A percentile compares a stretch with the other conserved stretches of the same genome.
These are phyloP conservation scores for Clathrospora elynae DNA, from an alignment of 2,329 filamentous ascomycete genomes.

Conservation along the genomic window DNA sequence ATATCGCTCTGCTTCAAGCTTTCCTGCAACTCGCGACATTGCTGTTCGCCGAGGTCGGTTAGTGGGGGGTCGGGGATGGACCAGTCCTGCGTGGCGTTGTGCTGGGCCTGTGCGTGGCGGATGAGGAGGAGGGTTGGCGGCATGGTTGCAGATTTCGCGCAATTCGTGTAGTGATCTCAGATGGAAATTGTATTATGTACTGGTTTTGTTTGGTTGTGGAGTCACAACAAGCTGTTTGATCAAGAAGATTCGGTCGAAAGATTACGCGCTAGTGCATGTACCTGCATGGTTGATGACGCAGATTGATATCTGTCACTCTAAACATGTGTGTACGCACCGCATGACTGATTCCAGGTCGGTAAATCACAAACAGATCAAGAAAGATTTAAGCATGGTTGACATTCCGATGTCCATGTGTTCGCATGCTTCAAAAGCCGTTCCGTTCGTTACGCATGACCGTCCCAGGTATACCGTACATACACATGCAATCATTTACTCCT, in stretches of 20 bases:
- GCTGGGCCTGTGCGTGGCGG: constrained; percentile 53
- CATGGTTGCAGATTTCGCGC: constrained; percentile 33
- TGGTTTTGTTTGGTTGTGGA: constrained; percentile 10
- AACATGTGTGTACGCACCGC: too few relatives aligned
- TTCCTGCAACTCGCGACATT: constrained; percentile 49
- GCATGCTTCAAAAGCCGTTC: constrained; percentile 28
- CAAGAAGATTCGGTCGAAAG: constrained; percentile 12
- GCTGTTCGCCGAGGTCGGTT: constrained; percentile 49
- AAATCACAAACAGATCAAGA: too few relatives aligned
- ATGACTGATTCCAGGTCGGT: too few relatives aligned
- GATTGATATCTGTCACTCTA: constrained; percentile 5
- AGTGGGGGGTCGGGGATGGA: constrained; percentile 51
- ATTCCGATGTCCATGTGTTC: constrained; percentile 20
- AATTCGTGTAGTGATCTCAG: too few relatives aligned
- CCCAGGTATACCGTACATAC: constrained; percentile 29
- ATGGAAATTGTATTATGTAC: constrained; percentile 1
- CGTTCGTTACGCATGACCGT: constrained; percentile 35
- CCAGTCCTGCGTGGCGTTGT: constrained; percentile 52
- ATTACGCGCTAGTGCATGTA: constrained; percentile 23
- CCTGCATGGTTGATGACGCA: constrained; percentile 23
- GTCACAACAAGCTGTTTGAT: too few relatives aligned
- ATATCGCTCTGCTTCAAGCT: constrained; percentile 46
- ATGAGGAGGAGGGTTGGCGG: constrained; percentile 54
- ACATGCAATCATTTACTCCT: constrained; percentile 64
- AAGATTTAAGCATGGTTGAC: too few relatives aligned